A percentile compares a stretch with the other conserved stretches of the same genome.
Conservation (phyloP, 179 eudicot genomes). For the Spinacia oleracea region DNA sequence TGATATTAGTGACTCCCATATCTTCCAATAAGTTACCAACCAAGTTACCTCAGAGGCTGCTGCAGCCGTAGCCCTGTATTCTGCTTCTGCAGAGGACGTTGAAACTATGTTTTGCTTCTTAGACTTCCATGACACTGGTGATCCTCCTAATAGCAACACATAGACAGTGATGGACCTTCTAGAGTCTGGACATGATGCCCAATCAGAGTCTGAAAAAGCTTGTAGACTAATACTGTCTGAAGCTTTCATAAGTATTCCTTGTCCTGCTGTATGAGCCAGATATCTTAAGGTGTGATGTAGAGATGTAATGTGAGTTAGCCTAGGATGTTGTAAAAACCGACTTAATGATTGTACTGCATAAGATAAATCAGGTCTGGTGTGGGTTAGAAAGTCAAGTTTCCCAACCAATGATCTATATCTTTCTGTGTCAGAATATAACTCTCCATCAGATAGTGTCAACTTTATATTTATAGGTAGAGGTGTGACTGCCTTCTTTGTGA, state of each 20-base stretch:
- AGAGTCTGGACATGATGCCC: neutral
- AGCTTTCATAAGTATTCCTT: neutral
- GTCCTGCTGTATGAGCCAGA: neutral
- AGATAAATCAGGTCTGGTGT: no score
- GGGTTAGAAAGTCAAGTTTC: no score
- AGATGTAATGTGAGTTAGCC: neutral
- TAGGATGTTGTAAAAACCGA: no score
- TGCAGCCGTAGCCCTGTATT: neutral
- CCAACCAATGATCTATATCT: no score
- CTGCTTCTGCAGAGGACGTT: neutral
- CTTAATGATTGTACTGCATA: no score
- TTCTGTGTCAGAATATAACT: no score
- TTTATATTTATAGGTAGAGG: no score
- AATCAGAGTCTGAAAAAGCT: neutral
- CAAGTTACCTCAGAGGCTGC: neutral
- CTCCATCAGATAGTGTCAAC: no score
- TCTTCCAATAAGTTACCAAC: neutral
- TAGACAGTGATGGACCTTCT: neutral
- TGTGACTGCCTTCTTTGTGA: no score
- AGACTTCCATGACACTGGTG: neutral
- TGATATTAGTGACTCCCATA: neutral
- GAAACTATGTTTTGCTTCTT: no score
- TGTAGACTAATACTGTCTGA: neutral
- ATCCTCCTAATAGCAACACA: neutral
- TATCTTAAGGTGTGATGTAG: neutral